Percentiles rank a stretch among this genome's conserved stretches.
These are phyloP conservation scores for Ilyonectria sp. DNA, from an alignment of 2,329 filamentous ascomycete genomes.

Conservation along the genomic window DNA sequence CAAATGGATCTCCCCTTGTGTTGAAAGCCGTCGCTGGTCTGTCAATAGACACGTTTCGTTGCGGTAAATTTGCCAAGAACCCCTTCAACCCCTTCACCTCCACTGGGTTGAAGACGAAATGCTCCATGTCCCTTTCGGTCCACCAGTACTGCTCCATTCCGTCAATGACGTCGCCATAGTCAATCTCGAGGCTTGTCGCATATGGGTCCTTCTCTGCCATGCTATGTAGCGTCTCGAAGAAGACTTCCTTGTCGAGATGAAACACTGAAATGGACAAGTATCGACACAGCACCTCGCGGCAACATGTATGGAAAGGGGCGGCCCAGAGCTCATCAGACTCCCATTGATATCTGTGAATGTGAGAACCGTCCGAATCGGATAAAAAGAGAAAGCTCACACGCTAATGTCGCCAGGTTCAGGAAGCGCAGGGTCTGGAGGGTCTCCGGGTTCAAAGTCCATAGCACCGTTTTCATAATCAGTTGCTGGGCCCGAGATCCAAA, in stretches of 20 bases:
- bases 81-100: slow-evolving; percentile 13
- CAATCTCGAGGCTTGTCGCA: slow-evolving; percentile 1
- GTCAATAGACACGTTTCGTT: not conserved
- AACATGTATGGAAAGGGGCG: slow-evolving; percentile 21
- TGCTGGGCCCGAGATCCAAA: slow-evolving; percentile 11
- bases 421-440: not conserved
- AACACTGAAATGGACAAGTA: slow-evolving; percentile 12
- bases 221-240: slow-evolving; percentile 17
- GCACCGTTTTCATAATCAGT: not conserved
- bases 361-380: not conserved
- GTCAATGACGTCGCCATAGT: slow-evolving; percentile 19
- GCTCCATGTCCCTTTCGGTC: not conserved
- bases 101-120: slow-evolving; percentile 11
- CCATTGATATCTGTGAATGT: slow-evolving; percentile 14
- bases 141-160: slow-evolving; percentile 17
- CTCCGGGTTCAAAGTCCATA: slow-evolving; percentile 1
- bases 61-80: not conserved
- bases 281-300: slow-evolving; percentile 18
- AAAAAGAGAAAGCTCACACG: not conserved
- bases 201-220: not conserved
- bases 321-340: not conserved
- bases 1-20: slow-evolving; percentile 2
- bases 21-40: not conserved
- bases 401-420: not conserved
- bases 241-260: slow-evolving; percentile 9